phyloP scores from a whole-genome alignment of 1,284 basidiomycete species.

The Hymenochaete sp. region DNA sequence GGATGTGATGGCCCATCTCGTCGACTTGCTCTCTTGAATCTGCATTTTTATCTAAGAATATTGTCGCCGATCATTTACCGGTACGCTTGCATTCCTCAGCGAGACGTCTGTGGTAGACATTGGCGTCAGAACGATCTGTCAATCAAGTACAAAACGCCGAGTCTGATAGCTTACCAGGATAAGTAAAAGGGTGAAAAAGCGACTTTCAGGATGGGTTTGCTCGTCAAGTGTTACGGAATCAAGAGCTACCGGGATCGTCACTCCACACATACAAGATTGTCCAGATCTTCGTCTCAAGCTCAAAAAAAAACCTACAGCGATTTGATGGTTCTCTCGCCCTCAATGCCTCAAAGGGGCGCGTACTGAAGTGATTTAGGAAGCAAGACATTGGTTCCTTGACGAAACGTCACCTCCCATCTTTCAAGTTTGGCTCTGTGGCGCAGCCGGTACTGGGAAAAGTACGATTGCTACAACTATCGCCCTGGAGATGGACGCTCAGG shows the following conservation, averaged over 20 bases:
- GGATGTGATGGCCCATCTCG: not conserved
- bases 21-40: not conserved
- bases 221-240: not conserved
- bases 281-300: not conserved
- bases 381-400: not conserved
- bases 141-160: no score
- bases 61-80: not conserved
- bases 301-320: not conserved
- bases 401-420: not conserved
- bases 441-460: constrained; percentile 3
- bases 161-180: no score
- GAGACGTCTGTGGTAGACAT: not conserved
- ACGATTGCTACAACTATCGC: constrained; percentile 1
- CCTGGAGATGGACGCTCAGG: no score
- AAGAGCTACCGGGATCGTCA: not conserved
- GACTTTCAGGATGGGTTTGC: no score
- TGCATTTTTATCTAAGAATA: constrained; percentile 1
- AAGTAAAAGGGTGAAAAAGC: no score
- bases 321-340: not conserved
- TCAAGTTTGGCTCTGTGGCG: constrained; percentile 2
- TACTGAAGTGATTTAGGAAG: not conserved
- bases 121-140: constrained; percentile 1
- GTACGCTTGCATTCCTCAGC: not conserved
- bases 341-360: not conserved
- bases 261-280: not conserved